Evolutionary conservation across 495 filamentous ascomycete genomes (phyloP).

Genomic region (Aspergillus sclerotiicarbonarius): DNA sequence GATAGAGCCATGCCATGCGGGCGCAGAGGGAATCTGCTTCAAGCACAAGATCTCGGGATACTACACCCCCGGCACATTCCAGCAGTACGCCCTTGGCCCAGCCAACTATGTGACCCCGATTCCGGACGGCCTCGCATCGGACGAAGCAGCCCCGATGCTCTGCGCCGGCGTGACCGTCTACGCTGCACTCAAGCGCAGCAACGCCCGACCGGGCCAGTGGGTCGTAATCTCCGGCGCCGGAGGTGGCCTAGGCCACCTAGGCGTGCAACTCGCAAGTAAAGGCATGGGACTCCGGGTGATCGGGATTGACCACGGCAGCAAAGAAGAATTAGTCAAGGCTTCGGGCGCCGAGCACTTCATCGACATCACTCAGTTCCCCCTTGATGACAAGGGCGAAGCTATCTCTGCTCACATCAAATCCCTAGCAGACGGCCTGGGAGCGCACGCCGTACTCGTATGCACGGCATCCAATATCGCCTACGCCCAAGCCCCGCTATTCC

Average conservation of each 20-base stretch:
- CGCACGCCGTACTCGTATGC: slow-evolving; percentile 61
- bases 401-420: slow-evolving; percentile 56
- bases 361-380: slow-evolving; percentile 56
- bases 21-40: slow-evolving; percentile 59
- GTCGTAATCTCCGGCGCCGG: slow-evolving; percentile 67
- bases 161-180: slow-evolving; percentile 62
- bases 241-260: slow-evolving; percentile 66
- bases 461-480: slow-evolving; percentile 67
- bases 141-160: slow-evolving; percentile 62
- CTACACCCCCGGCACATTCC: slow-evolving; percentile 66
- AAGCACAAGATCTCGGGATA: slow-evolving; percentile 56
- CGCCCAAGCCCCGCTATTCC: slow-evolving; percentile 53
- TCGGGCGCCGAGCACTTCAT: slow-evolving; percentile 69
- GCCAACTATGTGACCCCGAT: slow-evolving; percentile 69
- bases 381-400: slow-evolving; percentile 43
- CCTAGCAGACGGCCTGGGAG: slow-evolving; percentile 62
- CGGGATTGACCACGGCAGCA: slow-evolving; percentile 64
- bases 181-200: slow-evolving; percentile 56
- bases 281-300: slow-evolving; percentile 69
- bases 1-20: slow-evolving; percentile 51
- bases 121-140: slow-evolving; percentile 57
- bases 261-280: slow-evolving; percentile 57
- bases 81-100: slow-evolving; percentile 65
- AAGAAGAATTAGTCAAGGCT: slow-evolving; percentile 56
- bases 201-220: slow-evolving; percentile 59